A percentile compares a stretch with the other conserved stretches of the same genome.
Conservation (phyloP, 331 rosid genomes). For the Acacia pycnantha region DNA sequence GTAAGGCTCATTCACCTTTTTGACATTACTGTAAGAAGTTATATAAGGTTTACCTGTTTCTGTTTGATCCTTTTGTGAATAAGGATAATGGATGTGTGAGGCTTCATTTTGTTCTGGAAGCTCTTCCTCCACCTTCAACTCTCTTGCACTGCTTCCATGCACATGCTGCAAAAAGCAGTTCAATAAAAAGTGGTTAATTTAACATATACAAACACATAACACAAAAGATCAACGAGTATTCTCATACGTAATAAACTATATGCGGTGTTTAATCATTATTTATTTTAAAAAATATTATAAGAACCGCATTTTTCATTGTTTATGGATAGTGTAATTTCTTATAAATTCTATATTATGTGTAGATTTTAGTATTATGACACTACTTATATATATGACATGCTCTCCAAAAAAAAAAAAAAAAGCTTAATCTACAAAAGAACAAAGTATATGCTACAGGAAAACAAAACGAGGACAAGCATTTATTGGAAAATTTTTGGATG, state of each 20-base stretch:
- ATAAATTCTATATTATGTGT: neutral
- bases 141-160: constrained; percentile 25
- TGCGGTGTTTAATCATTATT: neutral
- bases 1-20: neutral
- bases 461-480: neutral
- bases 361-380: neutral
- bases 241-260: neutral
- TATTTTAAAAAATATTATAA: neutral
- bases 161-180: constrained; percentile 23
- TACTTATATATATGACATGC: neutral
- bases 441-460: neutral
- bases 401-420: neutral
- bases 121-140: neutral
- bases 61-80: neutral
- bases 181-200: neutral
- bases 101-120: constrained; percentile 5
- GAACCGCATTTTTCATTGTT: neutral
- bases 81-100: neutral
- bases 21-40: neutral
- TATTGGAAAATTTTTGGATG: neutral
- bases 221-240: too few relatives aligned
- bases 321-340: neutral
- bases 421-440: neutral
- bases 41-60: neutral
- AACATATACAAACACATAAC: neutral